A percentile compares a stretch with the other conserved stretches of the same genome.
Conservation (phyloP, 192 early-diverging fungal genomes). For the Coemansia sp. region DNA sequence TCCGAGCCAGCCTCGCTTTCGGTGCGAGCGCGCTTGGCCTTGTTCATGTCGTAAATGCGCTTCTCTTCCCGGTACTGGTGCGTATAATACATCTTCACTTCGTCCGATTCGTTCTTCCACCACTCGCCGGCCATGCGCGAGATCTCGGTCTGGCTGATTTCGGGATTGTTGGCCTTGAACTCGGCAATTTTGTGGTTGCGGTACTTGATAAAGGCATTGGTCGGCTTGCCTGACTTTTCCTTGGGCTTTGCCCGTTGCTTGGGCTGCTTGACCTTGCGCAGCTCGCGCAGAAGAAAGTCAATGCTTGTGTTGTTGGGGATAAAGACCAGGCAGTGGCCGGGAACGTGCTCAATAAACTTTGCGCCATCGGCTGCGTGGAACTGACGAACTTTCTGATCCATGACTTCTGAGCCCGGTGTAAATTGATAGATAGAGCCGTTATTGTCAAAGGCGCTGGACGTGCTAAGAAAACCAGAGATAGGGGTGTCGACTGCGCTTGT, state of each 20-base stretch:
- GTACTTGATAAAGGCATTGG: constrained; percentile 54
- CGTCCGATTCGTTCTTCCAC: constrained; percentile 49
- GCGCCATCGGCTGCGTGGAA: constrained; percentile 34
- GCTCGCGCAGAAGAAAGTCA: constrained; percentile 24
- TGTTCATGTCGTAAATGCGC: constrained; percentile 37
- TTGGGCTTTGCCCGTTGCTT: background rate
- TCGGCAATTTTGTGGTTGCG: constrained; percentile 51
- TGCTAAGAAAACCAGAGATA: constrained; percentile 8
- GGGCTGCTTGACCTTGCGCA: constrained; percentile 41
- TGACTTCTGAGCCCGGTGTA: constrained; percentile 11
- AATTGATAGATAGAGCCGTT: constrained; percentile 18
- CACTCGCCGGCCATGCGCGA: constrained; percentile 52
- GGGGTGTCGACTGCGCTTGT: background rate
- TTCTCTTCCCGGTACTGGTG: constrained; percentile 36
- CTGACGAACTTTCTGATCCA: constrained; percentile 37
- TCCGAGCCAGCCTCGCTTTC: constrained; percentile 35
- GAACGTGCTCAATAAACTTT: constrained; percentile 44
- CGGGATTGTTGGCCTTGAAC: constrained; percentile 37
- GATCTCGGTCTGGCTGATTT: constrained; percentile 50
- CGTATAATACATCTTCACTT: constrained; percentile 42
- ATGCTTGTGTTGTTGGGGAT: constrained; percentile 20
- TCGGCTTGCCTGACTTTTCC: constrained; percentile 45
- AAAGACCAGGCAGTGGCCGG: constrained; percentile 42
- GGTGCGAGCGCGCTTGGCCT: constrained; percentile 27
- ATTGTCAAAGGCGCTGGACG: constrained; percentile 9